A percentile compares a stretch with the other conserved stretches of the same genome.
phyloP scores from a whole-genome alignment of 768 basidiomycete genomes.

The Trametes meyenii region DNA sequence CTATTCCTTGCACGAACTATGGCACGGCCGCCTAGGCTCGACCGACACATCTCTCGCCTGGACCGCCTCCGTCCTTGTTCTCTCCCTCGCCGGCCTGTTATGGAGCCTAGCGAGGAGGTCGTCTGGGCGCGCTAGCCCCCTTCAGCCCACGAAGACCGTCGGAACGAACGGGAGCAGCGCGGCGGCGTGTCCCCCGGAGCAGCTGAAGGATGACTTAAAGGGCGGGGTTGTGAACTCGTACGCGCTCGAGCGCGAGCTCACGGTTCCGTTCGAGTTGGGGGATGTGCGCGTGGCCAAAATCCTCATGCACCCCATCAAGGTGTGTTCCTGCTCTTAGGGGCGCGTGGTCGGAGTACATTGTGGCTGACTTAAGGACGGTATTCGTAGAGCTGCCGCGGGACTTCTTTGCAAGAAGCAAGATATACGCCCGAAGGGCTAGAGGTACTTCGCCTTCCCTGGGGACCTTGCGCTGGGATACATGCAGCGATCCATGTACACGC shows the following conservation, averaged over 20 bases:
- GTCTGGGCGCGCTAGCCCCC: background rate
- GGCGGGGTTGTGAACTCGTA: conserved; percentile 12
- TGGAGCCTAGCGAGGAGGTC: conserved; percentile 8
- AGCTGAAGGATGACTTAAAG: conserved; percentile 17
- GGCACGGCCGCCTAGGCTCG: background rate
- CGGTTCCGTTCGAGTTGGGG: conserved; percentile 35
- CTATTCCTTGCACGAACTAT: conserved; percentile 10
- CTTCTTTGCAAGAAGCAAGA: conserved; percentile 54
- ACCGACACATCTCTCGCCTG: conserved; percentile 1
- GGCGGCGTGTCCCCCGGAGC: conserved; percentile 12
- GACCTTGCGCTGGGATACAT: no score
- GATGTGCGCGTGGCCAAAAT: conserved; percentile 54
- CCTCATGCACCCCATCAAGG: conserved; percentile 41
- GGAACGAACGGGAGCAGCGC: background rate
- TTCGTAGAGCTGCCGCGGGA: conserved; percentile 70
- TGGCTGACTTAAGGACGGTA: background rate
- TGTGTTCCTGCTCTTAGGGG: conserved; percentile 3
- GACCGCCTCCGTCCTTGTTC: conserved; percentile 10
- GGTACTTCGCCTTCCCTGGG: conserved; percentile 33
- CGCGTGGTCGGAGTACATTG: background rate
- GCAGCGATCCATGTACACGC: no score
- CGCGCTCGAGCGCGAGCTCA: conserved; percentile 10
- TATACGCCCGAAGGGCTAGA: conserved; percentile 69
- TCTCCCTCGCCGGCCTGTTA: conserved; percentile 9
- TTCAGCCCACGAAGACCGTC: background rate